These are phyloP conservation scores for Mollisia scopiformis DNA, from an alignment of 2,329 filamentous ascomycete genomes.

Conservation along the genomic window DNA sequence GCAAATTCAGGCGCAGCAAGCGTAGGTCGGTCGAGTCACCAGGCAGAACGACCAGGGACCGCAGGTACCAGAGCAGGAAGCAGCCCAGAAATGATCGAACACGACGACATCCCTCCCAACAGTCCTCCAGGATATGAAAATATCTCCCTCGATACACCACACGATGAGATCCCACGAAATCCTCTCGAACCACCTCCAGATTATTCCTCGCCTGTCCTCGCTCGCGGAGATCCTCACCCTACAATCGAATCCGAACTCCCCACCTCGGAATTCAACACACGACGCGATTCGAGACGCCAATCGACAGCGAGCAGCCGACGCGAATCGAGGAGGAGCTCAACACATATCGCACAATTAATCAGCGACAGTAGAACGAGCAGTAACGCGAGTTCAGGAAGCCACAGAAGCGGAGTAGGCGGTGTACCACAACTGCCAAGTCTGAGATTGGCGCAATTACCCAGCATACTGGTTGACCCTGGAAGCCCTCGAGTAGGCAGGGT, in stretches of 20 bases:
- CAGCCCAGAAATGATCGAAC: conserved; percentile 35
- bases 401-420: conserved; percentile 41
- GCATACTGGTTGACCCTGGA: conserved; percentile 57
- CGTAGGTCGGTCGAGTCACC: conserved; percentile 21
- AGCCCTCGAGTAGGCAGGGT: conserved; percentile 25
- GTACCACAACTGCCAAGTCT: conserved; percentile 56
- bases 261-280: conserved; percentile 4
- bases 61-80: conserved; percentile 30
- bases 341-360: conserved; percentile 18
- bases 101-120: conserved; percentile 33
- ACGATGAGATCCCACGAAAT: conserved; percentile 8
- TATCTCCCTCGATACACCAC: conserved; percentile 32
- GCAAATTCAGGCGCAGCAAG: conserved; percentile 48
- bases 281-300: not conserved
- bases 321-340: conserved; percentile 22
- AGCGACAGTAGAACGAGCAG: conserved; percentile 21
- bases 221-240: conserved; percentile 19
- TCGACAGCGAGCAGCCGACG: conserved; percentile 1
- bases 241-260: conserved; percentile 5
- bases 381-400: not conserved
- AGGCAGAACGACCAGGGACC: conserved; percentile 11
- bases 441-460: conserved; percentile 51
- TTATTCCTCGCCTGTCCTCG: conserved; percentile 31
- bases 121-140: conserved; percentile 37
- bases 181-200: conserved; percentile 32